Evolutionary conservation across 331 rosid species (phyloP).

Genomic region (Cucumis variabilis): DNA sequence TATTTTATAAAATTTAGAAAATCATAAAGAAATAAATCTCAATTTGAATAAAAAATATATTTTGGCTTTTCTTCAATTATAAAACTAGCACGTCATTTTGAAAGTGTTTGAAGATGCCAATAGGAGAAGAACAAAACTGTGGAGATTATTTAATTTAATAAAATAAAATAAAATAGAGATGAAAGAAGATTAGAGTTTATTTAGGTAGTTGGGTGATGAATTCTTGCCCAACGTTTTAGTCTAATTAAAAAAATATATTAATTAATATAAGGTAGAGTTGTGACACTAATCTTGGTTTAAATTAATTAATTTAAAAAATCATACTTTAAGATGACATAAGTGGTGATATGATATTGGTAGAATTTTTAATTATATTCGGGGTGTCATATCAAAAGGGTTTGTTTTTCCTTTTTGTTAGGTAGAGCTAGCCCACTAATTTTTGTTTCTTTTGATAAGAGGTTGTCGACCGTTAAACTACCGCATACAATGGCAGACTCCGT

Average conservation of each 20-base stretch:
- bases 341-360: background rate
- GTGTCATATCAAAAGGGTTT: background rate
- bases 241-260: background rate
- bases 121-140: too few relatives aligned
- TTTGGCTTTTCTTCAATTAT: too few relatives aligned
- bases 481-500: background rate
- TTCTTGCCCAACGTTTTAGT: background rate
- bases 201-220: background rate
- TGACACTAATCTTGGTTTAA: background rate
- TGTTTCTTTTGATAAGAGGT: background rate
- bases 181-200: background rate
- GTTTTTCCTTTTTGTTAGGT: background rate
- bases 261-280: background rate
- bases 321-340: conserved; percentile 14
- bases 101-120: too few relatives aligned
- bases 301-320: too few relatives aligned
- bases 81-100: too few relatives aligned
- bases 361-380: background rate
- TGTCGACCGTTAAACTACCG: background rate
- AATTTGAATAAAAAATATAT: too few relatives aligned
- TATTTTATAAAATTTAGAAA: too few relatives aligned
- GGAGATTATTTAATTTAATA: background rate
- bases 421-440: background rate
- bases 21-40: too few relatives aligned
- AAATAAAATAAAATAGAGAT: background rate